phyloP scores from a whole-genome alignment of 2,329 filamentous ascomycete genomes.

The Stemphylium vesicarium region DNA sequence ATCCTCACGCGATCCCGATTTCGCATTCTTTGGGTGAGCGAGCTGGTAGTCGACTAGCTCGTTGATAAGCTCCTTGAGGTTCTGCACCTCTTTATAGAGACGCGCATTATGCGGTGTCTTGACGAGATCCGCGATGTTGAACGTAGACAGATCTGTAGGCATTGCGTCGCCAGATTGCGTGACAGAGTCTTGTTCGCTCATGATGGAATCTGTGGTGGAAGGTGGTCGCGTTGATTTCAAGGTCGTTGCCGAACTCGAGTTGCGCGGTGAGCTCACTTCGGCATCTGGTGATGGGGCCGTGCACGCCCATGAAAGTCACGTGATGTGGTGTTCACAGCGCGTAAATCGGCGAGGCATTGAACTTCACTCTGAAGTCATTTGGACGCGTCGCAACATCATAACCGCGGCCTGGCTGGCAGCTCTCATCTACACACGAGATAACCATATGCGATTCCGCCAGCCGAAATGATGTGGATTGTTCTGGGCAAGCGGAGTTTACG shows the following conservation, averaged over 20 bases:
- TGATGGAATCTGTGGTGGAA: neutral
- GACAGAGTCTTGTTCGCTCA: constrained; percentile 15
- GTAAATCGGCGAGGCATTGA: neutral
- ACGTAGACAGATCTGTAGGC: constrained; percentile 24
- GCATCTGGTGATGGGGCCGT: neutral
- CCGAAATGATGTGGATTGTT: neutral
- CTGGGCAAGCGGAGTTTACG: neutral
- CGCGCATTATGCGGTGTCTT: constrained; percentile 39
- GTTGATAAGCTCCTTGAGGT: constrained; percentile 39
- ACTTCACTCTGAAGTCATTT: neutral
- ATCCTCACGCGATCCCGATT: constrained; percentile 27
- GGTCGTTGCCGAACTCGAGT: neutral
- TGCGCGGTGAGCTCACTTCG: neutral
- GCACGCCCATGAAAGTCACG: neutral
- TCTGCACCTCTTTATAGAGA: constrained; percentile 40
- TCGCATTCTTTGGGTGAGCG: constrained; percentile 31
- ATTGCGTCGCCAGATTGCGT: constrained; percentile 9
- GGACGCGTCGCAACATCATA: neutral
- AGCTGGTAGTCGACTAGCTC: constrained; percentile 43
- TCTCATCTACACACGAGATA: neutral
- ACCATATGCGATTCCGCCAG: neutral
- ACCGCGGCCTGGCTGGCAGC: too few species aligned
- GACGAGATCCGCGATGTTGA: constrained; percentile 35
- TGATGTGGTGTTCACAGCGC: neutral
- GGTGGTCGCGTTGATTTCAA: neutral